A percentile compares a stretch with the other conserved stretches of the same genome.
Evolutionary conservation across 176 grass and related monocot species (phyloP).

Genomic region (Raddia guianensis): DNA sequence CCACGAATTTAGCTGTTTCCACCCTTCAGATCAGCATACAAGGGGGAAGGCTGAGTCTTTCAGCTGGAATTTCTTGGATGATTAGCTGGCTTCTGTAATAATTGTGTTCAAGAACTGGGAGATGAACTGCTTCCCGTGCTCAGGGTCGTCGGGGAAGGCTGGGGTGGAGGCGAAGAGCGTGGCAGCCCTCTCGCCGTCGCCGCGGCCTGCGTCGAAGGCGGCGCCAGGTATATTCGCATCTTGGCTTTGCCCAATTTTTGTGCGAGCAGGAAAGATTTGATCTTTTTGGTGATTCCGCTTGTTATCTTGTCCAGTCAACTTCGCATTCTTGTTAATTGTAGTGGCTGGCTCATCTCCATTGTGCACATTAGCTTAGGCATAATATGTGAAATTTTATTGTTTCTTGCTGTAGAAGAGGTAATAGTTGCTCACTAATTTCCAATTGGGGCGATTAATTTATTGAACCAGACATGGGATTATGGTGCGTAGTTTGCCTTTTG

Average conservation of each 20-base stretch:
- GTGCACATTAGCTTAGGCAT: neutral
- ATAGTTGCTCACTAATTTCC: conserved; percentile 12
- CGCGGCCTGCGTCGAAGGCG: conserved; percentile 32
- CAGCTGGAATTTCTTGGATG: conserved; percentile 31
- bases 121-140: conserved; percentile 82
- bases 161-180: conserved; percentile 43
- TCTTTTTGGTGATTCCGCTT: conserved; percentile 9
- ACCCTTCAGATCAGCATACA: conserved; percentile 13
- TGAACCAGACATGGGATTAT: neutral
- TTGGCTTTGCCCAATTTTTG: neutral
- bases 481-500: neutral
- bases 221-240: conserved; percentile 37
- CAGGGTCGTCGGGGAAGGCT: conserved; percentile 58
- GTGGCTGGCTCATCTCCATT: neutral
- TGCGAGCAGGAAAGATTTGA: neutral
- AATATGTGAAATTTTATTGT: neutral
- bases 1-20: conserved; percentile 34
- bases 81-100: conserved; percentile 30
- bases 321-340: neutral
- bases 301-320: conserved; percentile 13
- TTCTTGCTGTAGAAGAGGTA: neutral
- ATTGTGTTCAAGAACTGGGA: conserved; percentile 14
- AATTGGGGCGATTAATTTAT: conserved; percentile 15
- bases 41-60: conserved; percentile 24
- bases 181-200: conserved; percentile 50